These are phyloP conservation scores for Dentipellis fragilis DNA, from an alignment of 768 basidiomycete species.

Conservation along the genomic window DNA sequence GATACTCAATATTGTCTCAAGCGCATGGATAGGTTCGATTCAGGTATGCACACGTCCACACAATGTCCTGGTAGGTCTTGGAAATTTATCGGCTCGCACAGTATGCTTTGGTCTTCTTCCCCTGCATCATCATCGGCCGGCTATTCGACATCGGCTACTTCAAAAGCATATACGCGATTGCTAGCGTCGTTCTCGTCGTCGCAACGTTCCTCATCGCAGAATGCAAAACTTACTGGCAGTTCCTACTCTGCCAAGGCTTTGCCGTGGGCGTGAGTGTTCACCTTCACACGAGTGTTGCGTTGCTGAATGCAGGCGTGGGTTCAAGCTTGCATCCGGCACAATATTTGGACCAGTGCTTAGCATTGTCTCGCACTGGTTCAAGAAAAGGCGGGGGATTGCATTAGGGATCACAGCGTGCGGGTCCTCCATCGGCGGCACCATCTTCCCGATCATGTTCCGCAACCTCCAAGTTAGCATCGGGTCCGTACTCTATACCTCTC, in stretches of 20 bases:
- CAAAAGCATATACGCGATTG: slow-evolving; percentile 34
- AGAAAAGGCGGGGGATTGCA: slow-evolving; percentile 41
- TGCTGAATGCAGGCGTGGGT: neutral
- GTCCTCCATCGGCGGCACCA: slow-evolving; percentile 56
- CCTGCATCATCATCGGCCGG: slow-evolving; percentile 53
- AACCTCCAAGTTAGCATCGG: slow-evolving; percentile 45
- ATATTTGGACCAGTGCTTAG: slow-evolving; percentile 54
- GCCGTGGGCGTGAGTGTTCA: slow-evolving; percentile 43
- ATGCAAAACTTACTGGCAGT: slow-evolving; percentile 71
- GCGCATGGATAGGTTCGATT: slow-evolving; percentile 74
- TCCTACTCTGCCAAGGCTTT: slow-evolving; percentile 65
- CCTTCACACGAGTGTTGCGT: neutral
- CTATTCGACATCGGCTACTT: slow-evolving; percentile 68
- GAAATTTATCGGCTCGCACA: slow-evolving; percentile 17
- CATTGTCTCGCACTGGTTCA: slow-evolving; percentile 67
- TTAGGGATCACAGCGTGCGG: slow-evolving; percentile 58
- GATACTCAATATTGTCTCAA: slow-evolving; percentile 16
- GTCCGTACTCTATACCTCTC: slow-evolving; percentile 19
- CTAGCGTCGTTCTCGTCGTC: slow-evolving; percentile 39
- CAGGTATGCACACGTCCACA: slow-evolving; percentile 31
- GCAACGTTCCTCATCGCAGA: slow-evolving; percentile 58
- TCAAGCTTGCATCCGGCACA: slow-evolving; percentile 30
- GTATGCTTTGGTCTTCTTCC: slow-evolving; percentile 55
- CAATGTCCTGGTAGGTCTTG: neutral
- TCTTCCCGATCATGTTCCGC: slow-evolving; percentile 53